A percentile compares a stretch with the other conserved stretches of the same genome.
These are phyloP conservation scores for Phytophthora parvispora DNA, from an alignment of 352 stramenopile genomes.

Conservation along the genomic window DNA sequence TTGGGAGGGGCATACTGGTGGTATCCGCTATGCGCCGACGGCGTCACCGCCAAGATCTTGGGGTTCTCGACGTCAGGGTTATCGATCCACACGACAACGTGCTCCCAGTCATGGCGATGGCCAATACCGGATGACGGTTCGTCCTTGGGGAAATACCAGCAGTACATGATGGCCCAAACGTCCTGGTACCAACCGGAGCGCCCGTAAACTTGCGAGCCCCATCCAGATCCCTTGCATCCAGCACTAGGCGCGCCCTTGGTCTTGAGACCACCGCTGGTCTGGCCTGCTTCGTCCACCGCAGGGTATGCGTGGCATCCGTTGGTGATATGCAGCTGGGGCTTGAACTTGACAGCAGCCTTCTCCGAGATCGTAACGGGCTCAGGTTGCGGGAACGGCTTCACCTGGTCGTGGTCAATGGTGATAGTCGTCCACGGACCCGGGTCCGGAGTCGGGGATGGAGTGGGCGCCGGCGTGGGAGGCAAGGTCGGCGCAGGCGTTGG, in stretches of 20 bases:
- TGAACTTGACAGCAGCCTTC: slow-evolving; percentile 24
- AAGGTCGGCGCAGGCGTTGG: neutral
- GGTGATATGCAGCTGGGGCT: slow-evolving; percentile 19
- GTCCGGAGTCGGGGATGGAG: slow-evolving; percentile 4
- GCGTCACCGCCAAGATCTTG: slow-evolving; percentile 16
- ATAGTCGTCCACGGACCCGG: slow-evolving; percentile 11
- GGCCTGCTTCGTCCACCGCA: slow-evolving; percentile 13
- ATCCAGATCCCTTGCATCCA: slow-evolving; percentile 37
- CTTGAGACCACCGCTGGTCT: slow-evolving; percentile 20
- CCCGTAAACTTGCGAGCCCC: slow-evolving; percentile 37
- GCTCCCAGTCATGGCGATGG: slow-evolving; percentile 39
- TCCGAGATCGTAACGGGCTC: slow-evolving; percentile 18
- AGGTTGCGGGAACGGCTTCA: slow-evolving; percentile 19
- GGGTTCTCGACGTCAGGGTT: slow-evolving; percentile 10
- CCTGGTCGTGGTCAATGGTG: slow-evolving; percentile 20
- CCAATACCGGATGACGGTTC: slow-evolving; percentile 34
- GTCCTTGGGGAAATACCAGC: slow-evolving; percentile 53
- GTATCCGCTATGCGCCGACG: slow-evolving; percentile 19
- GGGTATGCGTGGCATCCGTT: slow-evolving; percentile 31
- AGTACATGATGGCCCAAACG: slow-evolving; percentile 36
- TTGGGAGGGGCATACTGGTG: neutral
- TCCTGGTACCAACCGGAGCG: slow-evolving; percentile 22
- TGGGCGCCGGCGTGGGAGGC: slow-evolving; percentile 6
- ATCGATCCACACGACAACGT: slow-evolving; percentile 12
- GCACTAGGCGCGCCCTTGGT: slow-evolving; percentile 9